Base-by-base conservation (phyloP, 2,329 filamentous ascomycete genomes). In the Macrophomina pseudophaseolina region DNA sequence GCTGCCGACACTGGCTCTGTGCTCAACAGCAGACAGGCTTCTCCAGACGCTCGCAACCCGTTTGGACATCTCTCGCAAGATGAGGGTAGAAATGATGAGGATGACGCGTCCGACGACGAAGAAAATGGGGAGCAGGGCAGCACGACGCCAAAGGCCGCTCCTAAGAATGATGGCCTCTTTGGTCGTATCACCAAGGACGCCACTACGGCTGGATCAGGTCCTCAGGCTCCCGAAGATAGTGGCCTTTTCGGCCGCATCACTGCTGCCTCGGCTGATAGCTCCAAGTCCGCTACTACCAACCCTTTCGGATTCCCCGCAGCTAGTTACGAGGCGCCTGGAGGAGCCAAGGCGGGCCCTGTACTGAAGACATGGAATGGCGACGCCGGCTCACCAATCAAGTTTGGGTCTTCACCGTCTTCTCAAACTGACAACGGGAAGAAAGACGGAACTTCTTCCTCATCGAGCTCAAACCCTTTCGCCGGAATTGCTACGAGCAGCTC, bases 401-500 rank as follows among this genome's bases (percentile, higher is more conserved):
- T 66, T n/a, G 58, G 65, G 30, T 44, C 65, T 6, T 53, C 65
- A n/a, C 65, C 53, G 56, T 49, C 65, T 5, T 48, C 65, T 35
- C 28, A 35, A n/a, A 54, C 56, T n/a, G 54, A 30, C 11, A 35
- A 54, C 2, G 38, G 16, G 9, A 64, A 64, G 49, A 46, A 44
- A 14, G 49, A 32, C 5, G 35, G 23, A 23, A 30, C 60, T 16
- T 30, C 60, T 7, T 42, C 60, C 23, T 23, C 63, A n/a, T 11
- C 63, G 7, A 35, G 28, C 49, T 48, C 35, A 12, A 74, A 72
- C 4, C 69, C 72, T 14, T 75, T 74, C 5, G 72, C 74, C 4
- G 75, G 72, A n/a, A 28, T 66, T 42, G 32, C 59, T 14, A 44
- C 46, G 12, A 52, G 58, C 23, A 53, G 40, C 32, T 65, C 66